Evolutionary conservation across 768 basidiomycete genomes (phyloP).

Genomic region (Dioszegia crocea): DNA sequence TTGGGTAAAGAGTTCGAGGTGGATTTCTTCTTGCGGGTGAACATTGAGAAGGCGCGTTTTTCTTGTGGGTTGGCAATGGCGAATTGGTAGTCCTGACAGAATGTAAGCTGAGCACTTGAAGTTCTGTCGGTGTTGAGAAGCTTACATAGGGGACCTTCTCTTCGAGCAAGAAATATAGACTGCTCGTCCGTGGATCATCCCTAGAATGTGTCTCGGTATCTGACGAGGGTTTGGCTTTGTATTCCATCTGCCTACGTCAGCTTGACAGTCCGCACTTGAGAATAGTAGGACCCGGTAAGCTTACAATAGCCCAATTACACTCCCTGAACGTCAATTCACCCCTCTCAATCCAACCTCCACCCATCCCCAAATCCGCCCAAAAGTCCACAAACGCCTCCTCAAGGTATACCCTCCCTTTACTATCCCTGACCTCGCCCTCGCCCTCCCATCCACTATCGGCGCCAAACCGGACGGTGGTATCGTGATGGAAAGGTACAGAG

Average conservation of each 20-base stretch:
- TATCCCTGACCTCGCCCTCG: conserved; percentile 24
- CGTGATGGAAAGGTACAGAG: conserved; percentile 85
- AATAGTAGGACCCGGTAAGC: no score
- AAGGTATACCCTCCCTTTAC: conserved; percentile 49
- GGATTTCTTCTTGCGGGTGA: conserved; percentile 8
- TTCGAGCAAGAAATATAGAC: conserved; percentile 77
- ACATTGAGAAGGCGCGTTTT: conserved; percentile 24
- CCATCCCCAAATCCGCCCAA: conserved; percentile 52
- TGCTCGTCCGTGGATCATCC: conserved; percentile 67
- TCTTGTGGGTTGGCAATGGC: conserved; percentile 34
- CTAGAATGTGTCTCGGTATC: conserved; percentile 21
- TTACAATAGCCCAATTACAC: conserved; percentile 87
- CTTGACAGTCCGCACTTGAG: neutral
- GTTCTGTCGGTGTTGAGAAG: no score
- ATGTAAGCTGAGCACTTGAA: no score
- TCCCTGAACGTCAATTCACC: conserved; percentile 74
- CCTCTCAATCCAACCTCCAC: conserved; percentile 75
- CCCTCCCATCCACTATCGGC: conserved; percentile 55
- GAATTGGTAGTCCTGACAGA: conserved; percentile 39
- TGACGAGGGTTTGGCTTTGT: conserved; percentile 63
- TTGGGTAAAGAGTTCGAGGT: neutral
- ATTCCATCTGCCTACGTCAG: conserved; percentile 64
- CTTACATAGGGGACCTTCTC: conserved; percentile 78
- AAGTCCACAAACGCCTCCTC: conserved; percentile 87
- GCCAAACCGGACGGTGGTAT: conserved; percentile 76